These are phyloP conservation scores for Pisolithus microcarpus DNA, from an alignment of 768 basidiomycete species.

Conservation along the genomic window DNA sequence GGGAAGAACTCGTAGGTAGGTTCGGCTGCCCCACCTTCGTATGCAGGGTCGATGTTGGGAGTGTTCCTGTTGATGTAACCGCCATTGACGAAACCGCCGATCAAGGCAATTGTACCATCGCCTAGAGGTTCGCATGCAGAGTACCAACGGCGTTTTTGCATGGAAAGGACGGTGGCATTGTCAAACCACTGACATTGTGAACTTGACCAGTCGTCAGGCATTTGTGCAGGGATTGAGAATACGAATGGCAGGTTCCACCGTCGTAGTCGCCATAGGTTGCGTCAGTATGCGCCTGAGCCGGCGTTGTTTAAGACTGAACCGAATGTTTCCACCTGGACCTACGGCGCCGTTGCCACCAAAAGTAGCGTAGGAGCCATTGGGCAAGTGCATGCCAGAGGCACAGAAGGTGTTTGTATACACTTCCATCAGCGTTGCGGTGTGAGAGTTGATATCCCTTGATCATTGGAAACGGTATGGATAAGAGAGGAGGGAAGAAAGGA, in stretches of 20 bases:
- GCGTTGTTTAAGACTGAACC: constrained; percentile 43
- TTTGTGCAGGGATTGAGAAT: constrained; percentile 69
- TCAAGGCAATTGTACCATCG: constrained; percentile 72
- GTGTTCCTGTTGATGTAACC: constrained; percentile 75
- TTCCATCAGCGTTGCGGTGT: constrained; percentile 59
- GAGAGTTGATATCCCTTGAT: constrained; percentile 54
- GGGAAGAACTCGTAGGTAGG: constrained; percentile 84
- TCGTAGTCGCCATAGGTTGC: constrained; percentile 72
- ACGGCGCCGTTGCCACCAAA: constrained; percentile 78
- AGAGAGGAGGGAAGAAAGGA: background rate
- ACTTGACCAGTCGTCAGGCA: constrained; percentile 39
- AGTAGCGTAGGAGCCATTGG: constrained; percentile 67
- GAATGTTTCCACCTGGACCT: constrained; percentile 53
- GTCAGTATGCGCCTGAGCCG: constrained; percentile 49
- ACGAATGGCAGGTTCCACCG: constrained; percentile 72
- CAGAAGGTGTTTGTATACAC: constrained; percentile 72
- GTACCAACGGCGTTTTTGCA: constrained; percentile 74
- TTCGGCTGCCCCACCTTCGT: constrained; percentile 66
- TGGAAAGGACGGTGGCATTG: constrained; percentile 49
- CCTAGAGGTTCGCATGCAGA: constrained; percentile 65
- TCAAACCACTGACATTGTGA: constrained; percentile 68
- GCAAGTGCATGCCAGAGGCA: constrained; percentile 75
- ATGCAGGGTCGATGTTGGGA: constrained; percentile 57
- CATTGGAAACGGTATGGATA: too few relatives aligned
- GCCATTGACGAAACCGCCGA: constrained; percentile 75